phyloP scores from a whole-genome alignment of 1,284 basidiomycete genomes.

The Puccinia coronata region DNA sequence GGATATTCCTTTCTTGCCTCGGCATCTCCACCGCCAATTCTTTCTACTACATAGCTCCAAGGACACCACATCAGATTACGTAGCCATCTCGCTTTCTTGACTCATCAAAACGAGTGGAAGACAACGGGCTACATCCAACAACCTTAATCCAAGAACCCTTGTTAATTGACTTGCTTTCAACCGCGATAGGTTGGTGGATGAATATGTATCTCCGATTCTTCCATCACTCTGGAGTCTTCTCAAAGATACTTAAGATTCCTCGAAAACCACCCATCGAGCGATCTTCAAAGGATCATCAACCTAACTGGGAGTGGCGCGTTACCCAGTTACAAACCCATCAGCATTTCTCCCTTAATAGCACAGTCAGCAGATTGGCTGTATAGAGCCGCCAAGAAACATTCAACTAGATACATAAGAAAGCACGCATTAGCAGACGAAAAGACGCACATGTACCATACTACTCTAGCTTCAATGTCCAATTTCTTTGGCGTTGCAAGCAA shows the following conservation, averaged over 20 bases:
- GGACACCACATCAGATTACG: conserved; percentile 17
- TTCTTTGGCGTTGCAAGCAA: neutral
- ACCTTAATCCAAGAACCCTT: conserved; percentile 1
- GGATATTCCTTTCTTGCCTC: conserved; percentile 33
- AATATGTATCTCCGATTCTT: conserved; percentile 16
- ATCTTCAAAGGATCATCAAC: conserved; percentile 3
- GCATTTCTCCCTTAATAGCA: neutral
- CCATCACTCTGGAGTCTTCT: conserved; percentile 17
- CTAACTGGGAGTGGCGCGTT: neutral
- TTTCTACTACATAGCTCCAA: conserved; percentile 23
- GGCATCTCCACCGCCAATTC: conserved; percentile 24
- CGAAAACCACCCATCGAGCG: conserved; percentile 17
- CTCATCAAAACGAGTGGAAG: conserved; percentile 29
- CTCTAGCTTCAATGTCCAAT: neutral
- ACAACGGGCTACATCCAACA: conserved; percentile 13
- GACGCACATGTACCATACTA: neutral
- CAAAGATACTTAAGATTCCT: neutral
- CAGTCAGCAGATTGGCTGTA: conserved; percentile 2
- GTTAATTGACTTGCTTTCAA: conserved; percentile 5
- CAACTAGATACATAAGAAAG: neutral
- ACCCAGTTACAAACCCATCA: conserved; percentile 4
- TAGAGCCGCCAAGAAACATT: neutral
- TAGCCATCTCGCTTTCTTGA: conserved; percentile 25
- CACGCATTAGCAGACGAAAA: neutral
- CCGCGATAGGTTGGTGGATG: conserved; percentile 5